Conservation (phyloP, 2,329 filamentous ascomycete species). For the Diplodia sapinea region DNA sequence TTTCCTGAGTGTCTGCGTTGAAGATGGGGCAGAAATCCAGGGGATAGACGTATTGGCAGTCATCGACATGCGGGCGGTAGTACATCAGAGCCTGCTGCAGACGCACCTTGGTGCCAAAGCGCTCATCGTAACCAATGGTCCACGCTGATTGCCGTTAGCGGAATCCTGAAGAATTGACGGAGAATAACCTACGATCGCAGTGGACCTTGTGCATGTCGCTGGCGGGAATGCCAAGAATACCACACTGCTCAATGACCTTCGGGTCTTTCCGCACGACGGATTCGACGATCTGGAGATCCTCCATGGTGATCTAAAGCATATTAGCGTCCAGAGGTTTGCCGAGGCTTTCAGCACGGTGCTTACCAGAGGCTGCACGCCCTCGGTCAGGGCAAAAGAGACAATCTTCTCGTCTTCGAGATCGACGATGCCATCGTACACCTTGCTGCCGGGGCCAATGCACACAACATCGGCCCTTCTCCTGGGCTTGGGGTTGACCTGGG, state of each 20-base stretch:
- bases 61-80: conserved; percentile 83
- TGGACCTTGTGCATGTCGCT: conserved; percentile 95
- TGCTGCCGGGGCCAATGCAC: conserved; percentile 77
- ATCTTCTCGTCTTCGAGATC: conserved; percentile 72
- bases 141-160: conserved; percentile 62
- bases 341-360: conserved; percentile 38
- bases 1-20: conserved; percentile 77
- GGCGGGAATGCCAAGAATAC: conserved; percentile 76
- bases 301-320: conserved; percentile 75
- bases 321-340: conserved; percentile 31
- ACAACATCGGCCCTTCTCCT: conserved; percentile 80
- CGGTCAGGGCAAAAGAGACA: conserved; percentile 73
- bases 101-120: conserved; percentile 77
- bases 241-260: conserved; percentile 89
- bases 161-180: background rate
- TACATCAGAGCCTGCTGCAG: conserved; percentile 96
- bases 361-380: conserved; percentile 81
- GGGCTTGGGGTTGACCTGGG: conserved; percentile 66
- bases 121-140: conserved; percentile 94
- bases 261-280: conserved; percentile 75
- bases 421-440: conserved; percentile 82
- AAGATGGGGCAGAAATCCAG: conserved; percentile 94
- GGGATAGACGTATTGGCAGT: conserved; percentile 88
- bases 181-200: conserved; percentile 71
- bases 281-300: conserved; percentile 84